Evolutionary conservation across 768 basidiomycete genomes (phyloP), one percentile per base, ranked within the genome.

Genomic region (Lyophyllum atratum): DNA sequence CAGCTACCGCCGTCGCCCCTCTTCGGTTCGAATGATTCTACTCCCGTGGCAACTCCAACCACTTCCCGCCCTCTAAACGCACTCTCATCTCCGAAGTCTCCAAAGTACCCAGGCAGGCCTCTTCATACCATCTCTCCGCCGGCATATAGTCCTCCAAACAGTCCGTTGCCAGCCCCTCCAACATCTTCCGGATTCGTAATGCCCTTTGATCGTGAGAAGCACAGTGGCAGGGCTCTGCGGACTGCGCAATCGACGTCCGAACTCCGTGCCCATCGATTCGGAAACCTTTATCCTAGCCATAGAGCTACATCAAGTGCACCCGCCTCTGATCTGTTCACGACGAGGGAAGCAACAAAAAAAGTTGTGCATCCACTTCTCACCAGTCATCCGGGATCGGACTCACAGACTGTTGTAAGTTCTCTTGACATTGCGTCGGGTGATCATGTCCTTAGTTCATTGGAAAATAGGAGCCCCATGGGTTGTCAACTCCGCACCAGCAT

Each of bases 11-110:
- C 74, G 47, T 71, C 74, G 17, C 72, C 74, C 0, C 55, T 63
- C 14, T 47, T 56, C 19, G 72, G 71, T 54, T 76, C 76, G 24
- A 59, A 61, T 37, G 75, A 79, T 57, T 76, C 77, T 42, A 81
- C 78, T 19, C 77, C 79, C 2, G 60, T 77, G 12, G 66, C 72
- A 49, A 80, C 78, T 31, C 79, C 80, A 17, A 77, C 74, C 2
- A 73, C 75, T 7, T 68, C 74, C 39, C 66, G 64, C 24, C 59
- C 61, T 45, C 57, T 59, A 34, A 47, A 52, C 29, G 52, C 57
- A 25, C 42, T 40, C 29, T 48, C 60, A 28, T 42, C 62, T 37
- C 45, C 58, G 25, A 61, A 52, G 59, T 64, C 64, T 40, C 19
- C 40, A 22, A 55, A 40, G 46, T 57, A 45, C 10, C 39, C 59